Evolutionary conservation across 1,139 yeast genomes (phyloP).

Genomic region (Zygoascus sp.): DNA sequence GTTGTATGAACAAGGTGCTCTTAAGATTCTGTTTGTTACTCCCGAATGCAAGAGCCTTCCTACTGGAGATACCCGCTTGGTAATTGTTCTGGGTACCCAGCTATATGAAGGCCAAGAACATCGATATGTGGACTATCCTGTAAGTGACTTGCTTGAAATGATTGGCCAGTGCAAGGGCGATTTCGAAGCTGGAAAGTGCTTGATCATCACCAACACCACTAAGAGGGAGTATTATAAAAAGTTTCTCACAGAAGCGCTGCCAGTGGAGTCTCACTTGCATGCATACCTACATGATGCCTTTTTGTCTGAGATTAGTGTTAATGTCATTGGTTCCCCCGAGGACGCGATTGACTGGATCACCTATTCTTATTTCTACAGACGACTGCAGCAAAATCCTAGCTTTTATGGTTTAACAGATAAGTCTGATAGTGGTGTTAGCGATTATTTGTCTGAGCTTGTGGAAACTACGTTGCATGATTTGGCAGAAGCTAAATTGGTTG

Average conservation of each 20-base stretch:
- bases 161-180: constrained; percentile 42
- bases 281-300: constrained; percentile 59
- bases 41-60: constrained; percentile 53
- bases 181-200: constrained; percentile 39
- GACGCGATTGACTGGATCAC: constrained; percentile 92
- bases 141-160: constrained; percentile 68
- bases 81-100: constrained; percentile 68
- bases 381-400: constrained; percentile 79
- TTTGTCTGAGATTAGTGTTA: constrained; percentile 63
- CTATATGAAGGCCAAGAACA: constrained; percentile 70
- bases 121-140: constrained; percentile 62
- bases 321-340: constrained; percentile 64
- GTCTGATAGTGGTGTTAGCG: constrained; percentile 67
- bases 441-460: constrained; percentile 74
- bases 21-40: constrained; percentile 55
- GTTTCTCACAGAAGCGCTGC: constrained; percentile 70
- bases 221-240: constrained; percentile 62
- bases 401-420: constrained; percentile 72
- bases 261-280: constrained; percentile 74
- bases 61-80: constrained; percentile 41
- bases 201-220: constrained; percentile 54
- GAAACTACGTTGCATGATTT: constrained; percentile 70
- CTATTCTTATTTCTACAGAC: constrained; percentile 72
- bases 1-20: constrained; percentile 46
- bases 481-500: constrained; percentile 57